Conservation (phyloP, 768 basidiomycete species). For the Suillus cothurnatus region DNA sequence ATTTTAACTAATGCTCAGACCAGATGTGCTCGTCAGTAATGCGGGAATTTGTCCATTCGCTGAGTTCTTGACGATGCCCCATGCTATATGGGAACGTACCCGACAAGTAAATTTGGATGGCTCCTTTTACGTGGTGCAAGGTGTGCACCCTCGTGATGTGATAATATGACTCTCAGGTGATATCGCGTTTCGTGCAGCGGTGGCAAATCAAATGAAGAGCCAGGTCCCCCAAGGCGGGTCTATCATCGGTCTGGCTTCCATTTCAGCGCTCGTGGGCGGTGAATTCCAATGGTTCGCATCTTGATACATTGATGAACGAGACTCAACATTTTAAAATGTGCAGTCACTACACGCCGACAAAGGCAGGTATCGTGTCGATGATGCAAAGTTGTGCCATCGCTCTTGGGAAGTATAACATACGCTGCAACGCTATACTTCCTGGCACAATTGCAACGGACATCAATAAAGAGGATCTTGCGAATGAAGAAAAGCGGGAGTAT, state of each 20-base stretch:
- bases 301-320: background rate
- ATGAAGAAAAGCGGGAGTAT: slow-evolving; percentile 56
- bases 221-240: slow-evolving; percentile 72
- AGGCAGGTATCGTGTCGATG: slow-evolving; percentile 74
- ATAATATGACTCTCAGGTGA: slow-evolving; percentile 4
- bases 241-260: slow-evolving; percentile 77
- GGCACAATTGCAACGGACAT: slow-evolving; percentile 79
- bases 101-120: slow-evolving; percentile 71
- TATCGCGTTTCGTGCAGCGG: slow-evolving; percentile 40
- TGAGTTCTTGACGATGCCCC: slow-evolving; percentile 64
- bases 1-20: slow-evolving; percentile 1
- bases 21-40: slow-evolving; percentile 55
- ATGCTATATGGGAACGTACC: slow-evolving; percentile 46
- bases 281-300: slow-evolving; percentile 59
- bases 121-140: slow-evolving; percentile 71
- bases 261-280: slow-evolving; percentile 78
- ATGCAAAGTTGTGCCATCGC: slow-evolving; percentile 84
- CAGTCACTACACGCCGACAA: slow-evolving; percentile 79
- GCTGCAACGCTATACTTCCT: slow-evolving; percentile 72
- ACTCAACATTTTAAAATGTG: background rate
- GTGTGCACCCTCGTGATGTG: slow-evolving; percentile 27
- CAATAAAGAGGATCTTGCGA: slow-evolving; percentile 73
- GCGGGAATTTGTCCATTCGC: slow-evolving; percentile 79
- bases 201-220: slow-evolving; percentile 72
- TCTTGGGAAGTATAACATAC: slow-evolving; percentile 73